Evolutionary conservation across 805 yeast species (phyloP), one percentile per base, ranked within the genome.

Genomic region (Kodamaea lidongshanica): DNA sequence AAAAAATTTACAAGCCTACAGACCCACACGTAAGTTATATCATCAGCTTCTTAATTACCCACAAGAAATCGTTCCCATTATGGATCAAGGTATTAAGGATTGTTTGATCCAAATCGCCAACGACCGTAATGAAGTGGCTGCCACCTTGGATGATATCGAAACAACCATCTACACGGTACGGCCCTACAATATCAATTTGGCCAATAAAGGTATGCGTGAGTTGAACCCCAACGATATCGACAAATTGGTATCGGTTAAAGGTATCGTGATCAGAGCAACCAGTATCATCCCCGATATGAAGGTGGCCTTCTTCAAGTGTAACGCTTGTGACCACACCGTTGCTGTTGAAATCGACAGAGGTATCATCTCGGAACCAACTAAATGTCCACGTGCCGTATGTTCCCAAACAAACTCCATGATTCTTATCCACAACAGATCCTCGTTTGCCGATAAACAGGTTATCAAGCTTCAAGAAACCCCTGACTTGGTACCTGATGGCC

Each of bases 211-310:
- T 15, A 41, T 39, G 44, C 27, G 45, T 4, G 47, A 41, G 21
- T 41, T 42, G 34, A 44, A 38, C 18, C 43, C 44, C 12, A 41
- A 42, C 31, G 36, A 38, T 26, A 38, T 92, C 40, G 98, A 92
- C 58, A 88, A 89, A 51, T 67, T 92, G 35, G 94, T 92, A 7
- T 72, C 85, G 29, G 77, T 92, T 33, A 92, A 89, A 58, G 98
- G 98, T 12, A 67, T 92, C 25, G 94, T 87, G 0, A 64, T 92
- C 30, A 72, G 98, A 46, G 69, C 95, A 5, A 85, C 96, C 6
- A 76, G 96, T 8, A 77, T 92, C 20, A 85, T 92, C 29, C 98
- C 98, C 8, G 98, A 92, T 54, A 92, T 92, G 98, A 88, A 87
- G 52, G 86, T 82, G 27, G 96, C 97, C 0, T 89, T 89, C 49